phyloP scores from a whole-genome alignment of 1,139 yeast genomes.

The Lodderomyces pseudojiufengensis region DNA sequence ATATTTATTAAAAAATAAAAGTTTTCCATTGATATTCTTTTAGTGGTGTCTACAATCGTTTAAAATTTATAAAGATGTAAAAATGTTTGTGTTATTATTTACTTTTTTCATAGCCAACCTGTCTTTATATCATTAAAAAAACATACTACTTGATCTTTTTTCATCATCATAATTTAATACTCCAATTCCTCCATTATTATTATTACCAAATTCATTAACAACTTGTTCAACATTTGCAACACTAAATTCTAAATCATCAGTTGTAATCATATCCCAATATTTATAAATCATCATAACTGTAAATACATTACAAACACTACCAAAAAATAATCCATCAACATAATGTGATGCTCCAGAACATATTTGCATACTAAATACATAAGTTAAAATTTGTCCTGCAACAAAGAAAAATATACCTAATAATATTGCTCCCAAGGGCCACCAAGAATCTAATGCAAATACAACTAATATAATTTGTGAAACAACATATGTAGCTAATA shows the following conservation, averaged over 20 bases:
- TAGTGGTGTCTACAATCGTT: no score
- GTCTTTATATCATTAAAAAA: no score
- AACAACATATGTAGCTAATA: conserved; percentile 57
- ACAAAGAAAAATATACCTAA: conserved; percentile 71
- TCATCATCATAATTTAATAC: conserved; percentile 24
- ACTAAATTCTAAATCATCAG: conserved; percentile 90
- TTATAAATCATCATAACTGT: conserved; percentile 93
- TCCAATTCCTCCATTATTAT: conserved; percentile 10
- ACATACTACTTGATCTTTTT: conserved; percentile 29
- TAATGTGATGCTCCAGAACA: conserved; percentile 79
- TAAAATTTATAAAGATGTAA: no score
- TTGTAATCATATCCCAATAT: conserved; percentile 95
- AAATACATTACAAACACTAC: conserved; percentile 73
- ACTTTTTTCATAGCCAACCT: no score
- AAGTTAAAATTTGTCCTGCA: conserved; percentile 74
- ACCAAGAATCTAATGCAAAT: conserved; percentile 65
- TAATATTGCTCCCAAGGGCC: conserved; percentile 83
- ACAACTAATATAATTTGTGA: conserved; percentile 71
- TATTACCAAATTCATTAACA: conserved; percentile 11
- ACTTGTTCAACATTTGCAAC: conserved; percentile 53
- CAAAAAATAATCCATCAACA: conserved; percentile 85
- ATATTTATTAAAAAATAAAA: no score
- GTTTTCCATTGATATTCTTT: no score
- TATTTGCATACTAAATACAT: conserved; percentile 60
- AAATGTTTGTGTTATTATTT: no score